These are phyloP conservation scores for Mrakia blollopis DNA, from an alignment of 768 basidiomycete species.

Conservation along the genomic window DNA sequence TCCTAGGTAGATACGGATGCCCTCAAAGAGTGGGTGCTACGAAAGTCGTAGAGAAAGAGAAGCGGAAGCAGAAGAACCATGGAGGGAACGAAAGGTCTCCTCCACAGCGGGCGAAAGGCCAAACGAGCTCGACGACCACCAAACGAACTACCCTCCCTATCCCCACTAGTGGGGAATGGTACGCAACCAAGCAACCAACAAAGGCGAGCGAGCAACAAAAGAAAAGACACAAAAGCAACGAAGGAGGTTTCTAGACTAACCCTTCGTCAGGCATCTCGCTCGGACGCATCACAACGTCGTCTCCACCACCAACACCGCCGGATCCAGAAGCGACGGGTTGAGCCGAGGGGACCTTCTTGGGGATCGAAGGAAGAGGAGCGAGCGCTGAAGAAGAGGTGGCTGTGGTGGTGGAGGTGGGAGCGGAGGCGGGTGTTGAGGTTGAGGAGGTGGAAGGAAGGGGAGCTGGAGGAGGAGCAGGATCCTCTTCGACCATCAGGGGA, in stretches of 20 bases:
- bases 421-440: neutral
- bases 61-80: neutral
- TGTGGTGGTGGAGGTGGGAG: neutral
- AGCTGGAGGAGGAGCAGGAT: neutral
- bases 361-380: constrained; percentile 9
- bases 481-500: constrained; percentile 4
- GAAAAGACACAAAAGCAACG: neutral
- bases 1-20: constrained; percentile 2
- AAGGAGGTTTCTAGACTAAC: constrained; percentile 22
- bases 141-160: too few relatives aligned
- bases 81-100: constrained; percentile 2
- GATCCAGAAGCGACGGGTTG: constrained; percentile 10
- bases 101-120: neutral
- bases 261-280: constrained; percentile 33
- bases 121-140: neutral
- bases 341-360: neutral
- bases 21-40: neutral
- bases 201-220: neutral
- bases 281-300: constrained; percentile 22
- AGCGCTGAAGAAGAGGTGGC: neutral
- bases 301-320: neutral
- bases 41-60: neutral
- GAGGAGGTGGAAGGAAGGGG: neutral
- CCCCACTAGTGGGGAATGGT: neutral
- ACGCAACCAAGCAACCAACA: constrained; percentile 8